Base-by-base conservation (phyloP, 257 asterid species). In the Solanum chiquidenum region DNA sequence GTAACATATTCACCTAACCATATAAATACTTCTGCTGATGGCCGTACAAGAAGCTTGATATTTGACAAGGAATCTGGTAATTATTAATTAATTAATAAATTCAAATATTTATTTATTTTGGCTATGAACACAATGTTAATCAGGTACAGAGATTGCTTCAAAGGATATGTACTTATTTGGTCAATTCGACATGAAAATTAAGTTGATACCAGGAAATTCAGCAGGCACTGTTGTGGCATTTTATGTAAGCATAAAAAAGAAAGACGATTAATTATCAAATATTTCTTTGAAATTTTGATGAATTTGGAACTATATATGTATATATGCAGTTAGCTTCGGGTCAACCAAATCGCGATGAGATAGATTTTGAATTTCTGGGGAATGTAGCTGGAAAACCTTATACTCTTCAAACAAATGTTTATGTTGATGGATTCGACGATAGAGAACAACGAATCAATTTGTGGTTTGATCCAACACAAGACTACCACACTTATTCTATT, bases 301-400 rank as follows among this genome's bases (percentile, higher is more conserved):
- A 79, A 14, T 42, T 79, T 42, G 16, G 25, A 42, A 44, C 1
- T 79, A 25, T 2, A 3, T 40, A 88, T 91, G 9, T 42, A 88
- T 91, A 14, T 38, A 88, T 91, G 93, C 96, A 97, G 98, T 87
- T 97, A 44, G 86, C 92, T 31, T 94, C 98, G 4, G 87, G 89
- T 40, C 92, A 92, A 40, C 89, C 98, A 4, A 94, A 93, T 86
- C 93, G 91, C 1, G 98, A 97, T 77, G 99, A 97, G 91, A 12
- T 97, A n/a, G 99, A 97, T 89, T 97, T 97, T 87, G 99, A 97
- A 83, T 97, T 97, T 92, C 93, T 97, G 16, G 99, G 99, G 0
- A 95, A 94, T 86, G 93, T 90, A 13, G 88, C 83, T 4, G 98
- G 98, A 1, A 86, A 93, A 42, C 95, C 95, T 66, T 93, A 92